phyloP scores from a whole-genome alignment of 2,329 filamentous ascomycete species.

The Cladosporium colombiae region DNA sequence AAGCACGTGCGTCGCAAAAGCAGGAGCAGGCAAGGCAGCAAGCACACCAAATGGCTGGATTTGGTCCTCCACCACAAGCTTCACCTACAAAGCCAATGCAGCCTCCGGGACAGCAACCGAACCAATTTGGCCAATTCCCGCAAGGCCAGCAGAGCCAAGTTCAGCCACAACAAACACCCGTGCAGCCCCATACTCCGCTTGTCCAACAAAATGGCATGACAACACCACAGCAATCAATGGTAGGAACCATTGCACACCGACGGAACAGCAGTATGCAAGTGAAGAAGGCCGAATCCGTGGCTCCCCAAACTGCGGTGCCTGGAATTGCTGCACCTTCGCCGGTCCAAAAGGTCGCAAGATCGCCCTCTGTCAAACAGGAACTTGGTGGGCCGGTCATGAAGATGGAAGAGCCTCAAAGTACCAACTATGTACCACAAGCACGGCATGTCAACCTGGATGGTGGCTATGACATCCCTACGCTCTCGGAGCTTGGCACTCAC shows the following conservation, averaged over 20 bases:
- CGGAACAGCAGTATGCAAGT: slow-evolving; percentile 33
- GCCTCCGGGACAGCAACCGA: slow-evolving; percentile 27
- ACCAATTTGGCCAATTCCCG: slow-evolving; percentile 22
- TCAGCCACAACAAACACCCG: slow-evolving; percentile 43
- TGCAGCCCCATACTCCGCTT: slow-evolving; percentile 51
- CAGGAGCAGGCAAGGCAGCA: slow-evolving; percentile 37
- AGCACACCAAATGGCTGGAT: slow-evolving; percentile 44
- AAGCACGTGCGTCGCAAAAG: slow-evolving; percentile 51
- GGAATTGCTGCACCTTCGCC: slow-evolving; percentile 34
- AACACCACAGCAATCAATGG: slow-evolving; percentile 46
- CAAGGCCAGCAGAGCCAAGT: slow-evolving; percentile 26
- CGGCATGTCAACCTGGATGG: slow-evolving; percentile 51
- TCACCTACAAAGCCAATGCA: slow-evolving; percentile 40
- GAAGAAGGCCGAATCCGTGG: slow-evolving; percentile 31
- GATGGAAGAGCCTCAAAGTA: slow-evolving; percentile 37
- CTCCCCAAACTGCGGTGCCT: slow-evolving; percentile 26
- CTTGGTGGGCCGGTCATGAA: slow-evolving; percentile 32
- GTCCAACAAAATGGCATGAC: slow-evolving; percentile 46
- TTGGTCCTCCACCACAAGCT: slow-evolving; percentile 33
- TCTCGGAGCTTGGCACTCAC: slow-evolving; percentile 65
- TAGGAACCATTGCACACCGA: slow-evolving; percentile 39
- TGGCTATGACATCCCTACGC: slow-evolving; percentile 68
- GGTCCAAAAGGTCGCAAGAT: slow-evolving; percentile 29
- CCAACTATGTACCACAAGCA: slow-evolving; percentile 33
- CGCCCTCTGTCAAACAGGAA: slow-evolving; percentile 35